Percentiles rank a stretch among this genome's conserved stretches.
Conservation (phyloP, 805 yeast species). For the Sungouiozyma intestinalis region DNA sequence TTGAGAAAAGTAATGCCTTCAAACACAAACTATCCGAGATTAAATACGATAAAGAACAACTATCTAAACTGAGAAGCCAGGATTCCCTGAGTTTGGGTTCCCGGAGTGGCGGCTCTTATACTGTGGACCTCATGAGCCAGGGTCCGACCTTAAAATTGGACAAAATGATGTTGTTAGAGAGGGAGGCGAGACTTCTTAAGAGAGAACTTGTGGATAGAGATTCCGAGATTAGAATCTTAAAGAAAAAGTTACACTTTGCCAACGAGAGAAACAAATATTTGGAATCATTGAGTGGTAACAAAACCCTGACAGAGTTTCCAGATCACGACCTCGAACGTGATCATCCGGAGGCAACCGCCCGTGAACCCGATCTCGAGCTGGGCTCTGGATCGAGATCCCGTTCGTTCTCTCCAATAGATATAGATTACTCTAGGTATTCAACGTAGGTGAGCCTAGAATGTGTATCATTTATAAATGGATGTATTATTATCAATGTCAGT, state of each 20-base stretch:
- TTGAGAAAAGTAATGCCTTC: slow-evolving; percentile 22
- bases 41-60: slow-evolving; percentile 20
- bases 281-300: slow-evolving; percentile 2
- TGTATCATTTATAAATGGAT: slow-evolving; percentile 17
- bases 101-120: not conserved
- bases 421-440: slow-evolving; percentile 23
- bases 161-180: slow-evolving; percentile 3
- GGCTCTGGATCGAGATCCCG: slow-evolving; percentile 12
- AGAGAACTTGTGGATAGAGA: slow-evolving; percentile 3
- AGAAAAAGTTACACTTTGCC: slow-evolving; percentile 16
- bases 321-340: too few species aligned
- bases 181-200: slow-evolving; percentile 4
- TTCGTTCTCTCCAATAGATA: slow-evolving; percentile 24
- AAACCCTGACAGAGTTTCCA: too few species aligned
- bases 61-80: slow-evolving; percentile 15
- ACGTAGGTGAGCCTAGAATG: not conserved
- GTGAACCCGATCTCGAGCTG: slow-evolving; percentile 3
- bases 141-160: slow-evolving; percentile 1
- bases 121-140: not conserved
- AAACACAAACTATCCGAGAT: slow-evolving; percentile 19
- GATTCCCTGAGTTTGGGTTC: not conserved
- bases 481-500: slow-evolving; percentile 64
- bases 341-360: too few species aligned
- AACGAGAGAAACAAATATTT: slow-evolving; percentile 2
- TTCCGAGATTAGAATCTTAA: slow-evolving; percentile 3